phyloP scores from a whole-genome alignment of 495 filamentous ascomycete species.

The Hyaloscypha variabilis region DNA sequence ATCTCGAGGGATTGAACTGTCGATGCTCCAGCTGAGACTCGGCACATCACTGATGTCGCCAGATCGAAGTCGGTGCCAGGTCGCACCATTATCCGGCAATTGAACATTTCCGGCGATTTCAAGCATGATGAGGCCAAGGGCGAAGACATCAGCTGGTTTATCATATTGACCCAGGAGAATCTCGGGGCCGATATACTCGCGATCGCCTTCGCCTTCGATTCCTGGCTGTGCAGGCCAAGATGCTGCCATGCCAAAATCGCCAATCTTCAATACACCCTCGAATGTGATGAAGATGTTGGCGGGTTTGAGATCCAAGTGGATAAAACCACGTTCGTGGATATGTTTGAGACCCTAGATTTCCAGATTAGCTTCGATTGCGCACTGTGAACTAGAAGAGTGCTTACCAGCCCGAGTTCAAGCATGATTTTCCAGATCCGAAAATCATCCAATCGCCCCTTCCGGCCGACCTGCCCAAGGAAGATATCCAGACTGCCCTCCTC shows the following conservation, averaged over 20 bases:
- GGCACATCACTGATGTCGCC: constrained; percentile 88
- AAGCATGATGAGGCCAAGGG: constrained; percentile 88
- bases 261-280: constrained; percentile 92
- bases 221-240: constrained; percentile 71
- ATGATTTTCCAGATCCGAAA: constrained; percentile 98
- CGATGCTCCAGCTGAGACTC: constrained; percentile 76
- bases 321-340: constrained; percentile 84
- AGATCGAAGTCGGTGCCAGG: constrained; percentile 84
- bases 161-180: constrained; percentile 82
- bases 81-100: constrained; percentile 86
- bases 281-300: constrained; percentile 91
- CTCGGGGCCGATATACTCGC: constrained; percentile 93
- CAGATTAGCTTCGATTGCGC: constrained; percentile 12
- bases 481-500: constrained; percentile 86
- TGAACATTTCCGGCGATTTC: constrained; percentile 92
- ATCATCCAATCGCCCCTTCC: constrained; percentile 87
- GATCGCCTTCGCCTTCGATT: constrained; percentile 91
- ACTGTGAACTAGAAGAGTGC: constrained; percentile 30
- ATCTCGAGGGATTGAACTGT: constrained; percentile 71
- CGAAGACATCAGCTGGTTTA: constrained; percentile 91
- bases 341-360: constrained; percentile 74
- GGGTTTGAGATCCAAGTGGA: constrained; percentile 94
- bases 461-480: constrained; percentile 77
- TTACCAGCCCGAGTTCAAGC: constrained; percentile 77
- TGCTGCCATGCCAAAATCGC: constrained; percentile 93